These are phyloP conservation scores for Xylariaceae sp. DNA, from an alignment of 2,329 filamentous ascomycete genomes.

Conservation along the genomic window DNA sequence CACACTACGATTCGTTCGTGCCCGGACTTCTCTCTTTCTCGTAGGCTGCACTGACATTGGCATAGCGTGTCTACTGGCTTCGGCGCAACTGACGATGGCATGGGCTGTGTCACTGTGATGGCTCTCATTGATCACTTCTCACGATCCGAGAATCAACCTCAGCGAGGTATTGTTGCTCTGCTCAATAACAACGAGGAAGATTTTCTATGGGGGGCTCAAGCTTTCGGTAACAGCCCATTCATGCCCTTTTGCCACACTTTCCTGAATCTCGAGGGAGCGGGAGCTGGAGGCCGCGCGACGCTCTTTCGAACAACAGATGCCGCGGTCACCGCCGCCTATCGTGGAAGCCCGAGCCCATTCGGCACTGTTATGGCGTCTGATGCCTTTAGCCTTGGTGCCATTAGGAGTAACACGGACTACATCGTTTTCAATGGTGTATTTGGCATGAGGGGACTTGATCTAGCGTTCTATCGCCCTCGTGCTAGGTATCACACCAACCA, in stretches of 20 bases:
- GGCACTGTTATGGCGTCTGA: constrained; percentile 77
- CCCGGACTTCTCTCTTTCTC: background rate
- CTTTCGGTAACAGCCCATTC: constrained; percentile 77
- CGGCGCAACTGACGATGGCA: constrained; percentile 89
- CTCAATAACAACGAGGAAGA: constrained; percentile 98
- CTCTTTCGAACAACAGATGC: constrained; percentile 85
- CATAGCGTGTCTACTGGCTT: constrained; percentile 79
- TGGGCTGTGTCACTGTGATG: constrained; percentile 79
- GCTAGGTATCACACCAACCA: constrained; percentile 86
- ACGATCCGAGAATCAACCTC: constrained; percentile 62
- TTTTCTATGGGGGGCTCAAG: constrained; percentile 78
- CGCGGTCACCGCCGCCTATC: constrained; percentile 77
- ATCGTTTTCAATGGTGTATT: constrained; percentile 71
- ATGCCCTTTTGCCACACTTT: constrained; percentile 80
- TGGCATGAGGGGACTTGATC: constrained; percentile 81
- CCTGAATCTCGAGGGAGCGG: constrained; percentile 90
- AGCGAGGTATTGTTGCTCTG: constrained; percentile 73
- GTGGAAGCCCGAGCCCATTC: constrained; percentile 67
- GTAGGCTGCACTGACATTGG: constrained; percentile 16
- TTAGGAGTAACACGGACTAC: constrained; percentile 87
- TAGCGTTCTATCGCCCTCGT: constrained; percentile 85
- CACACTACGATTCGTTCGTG: constrained; percentile 74
- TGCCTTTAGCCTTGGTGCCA: constrained; percentile 72
- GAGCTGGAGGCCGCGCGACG: constrained; percentile 80
- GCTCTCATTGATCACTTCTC: constrained; percentile 87